These are phyloP conservation scores for Solanum clarkiae DNA, from an alignment of 257 asterid species.

Conservation along the genomic window DNA sequence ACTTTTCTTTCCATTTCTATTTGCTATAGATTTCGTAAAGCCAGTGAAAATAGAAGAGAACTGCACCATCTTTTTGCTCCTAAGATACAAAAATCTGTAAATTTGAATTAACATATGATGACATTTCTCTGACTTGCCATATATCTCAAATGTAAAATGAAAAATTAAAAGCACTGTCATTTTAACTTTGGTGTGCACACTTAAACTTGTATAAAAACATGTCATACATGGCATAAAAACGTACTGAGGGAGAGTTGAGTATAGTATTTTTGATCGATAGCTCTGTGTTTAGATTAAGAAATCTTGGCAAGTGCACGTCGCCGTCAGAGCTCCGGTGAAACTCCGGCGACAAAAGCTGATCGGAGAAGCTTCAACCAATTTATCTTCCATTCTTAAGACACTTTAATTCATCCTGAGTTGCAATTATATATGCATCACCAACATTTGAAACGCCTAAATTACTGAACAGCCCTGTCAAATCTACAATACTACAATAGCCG, in stretches of 20 bases:
- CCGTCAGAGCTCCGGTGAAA: slow-evolving; percentile 10
- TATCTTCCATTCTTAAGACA: slow-evolving; percentile 12
- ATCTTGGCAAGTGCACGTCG: slow-evolving; percentile 1
- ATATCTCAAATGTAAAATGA: background rate
- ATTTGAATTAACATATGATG: too few relatives aligned
- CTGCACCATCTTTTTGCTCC: slow-evolving; percentile 45
- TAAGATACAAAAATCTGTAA: too few relatives aligned
- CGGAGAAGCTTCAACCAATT: slow-evolving; percentile 1
- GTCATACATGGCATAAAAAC: background rate
- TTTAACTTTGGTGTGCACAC: background rate
- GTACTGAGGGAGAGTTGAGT: background rate
- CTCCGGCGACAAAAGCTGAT: slow-evolving; percentile 13
- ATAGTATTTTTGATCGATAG: background rate
- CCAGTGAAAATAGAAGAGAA: slow-evolving; percentile 35
- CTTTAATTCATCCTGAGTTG: background rate
- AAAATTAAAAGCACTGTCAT: background rate
- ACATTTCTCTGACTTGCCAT: too few relatives aligned
- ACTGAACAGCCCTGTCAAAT: background rate
- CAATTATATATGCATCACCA: slow-evolving; percentile 4
- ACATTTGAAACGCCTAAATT: background rate
- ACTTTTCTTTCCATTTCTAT: slow-evolving; percentile 31
- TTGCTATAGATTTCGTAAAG: slow-evolving; percentile 37
- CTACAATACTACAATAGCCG: background rate
- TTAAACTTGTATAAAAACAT: too few relatives aligned
- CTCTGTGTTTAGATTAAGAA: background rate